Conservation (phyloP, 345 rosid genomes). For the Eucalyptus urophylla region DNA sequence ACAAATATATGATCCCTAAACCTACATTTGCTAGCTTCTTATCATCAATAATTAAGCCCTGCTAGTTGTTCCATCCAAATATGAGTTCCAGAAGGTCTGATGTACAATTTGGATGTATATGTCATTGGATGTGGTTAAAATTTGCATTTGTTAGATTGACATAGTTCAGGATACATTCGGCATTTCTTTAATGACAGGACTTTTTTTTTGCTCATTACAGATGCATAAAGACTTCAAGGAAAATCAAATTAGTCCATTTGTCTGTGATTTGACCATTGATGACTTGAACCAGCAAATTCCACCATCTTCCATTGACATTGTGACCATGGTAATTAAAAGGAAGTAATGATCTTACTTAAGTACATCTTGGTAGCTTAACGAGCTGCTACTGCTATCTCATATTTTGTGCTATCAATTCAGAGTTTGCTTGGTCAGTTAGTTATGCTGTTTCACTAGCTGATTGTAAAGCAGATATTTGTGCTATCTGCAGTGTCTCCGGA, state of each 20-base stretch:
- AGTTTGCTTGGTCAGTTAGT: neutral
- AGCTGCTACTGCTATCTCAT: neutral
- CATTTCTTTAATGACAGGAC: neutral
- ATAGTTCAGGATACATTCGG: neutral
- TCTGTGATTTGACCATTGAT: conserved; percentile 75
- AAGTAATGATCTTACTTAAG: neutral
- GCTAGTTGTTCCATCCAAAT: neutral
- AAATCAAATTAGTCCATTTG: conserved; percentile 42
- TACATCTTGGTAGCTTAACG: neutral
- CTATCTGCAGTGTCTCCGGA: conserved; percentile 94
- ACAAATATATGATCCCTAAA: neutral
- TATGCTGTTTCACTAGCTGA: neutral
- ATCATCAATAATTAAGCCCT: neutral
- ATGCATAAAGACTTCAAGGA: conserved; percentile 68
- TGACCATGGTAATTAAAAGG: conserved; percentile 64
- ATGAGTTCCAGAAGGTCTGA: neutral
- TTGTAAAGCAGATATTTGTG: conserved; percentile 77
- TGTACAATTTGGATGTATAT: neutral
- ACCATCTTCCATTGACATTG: conserved; percentile 74
- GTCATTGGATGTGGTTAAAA: neutral
- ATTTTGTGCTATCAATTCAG: neutral
- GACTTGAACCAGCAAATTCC: conserved; percentile 56
- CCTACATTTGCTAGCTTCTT: neutral
- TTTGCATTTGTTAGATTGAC: neutral
- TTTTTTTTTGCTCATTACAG: conserved; percentile 27